Evolutionary conservation across 2,329 filamentous ascomycete genomes (phyloP), one percentile per base, ranked within the genome.

Genomic region (Madurella mycetomatis): DNA sequence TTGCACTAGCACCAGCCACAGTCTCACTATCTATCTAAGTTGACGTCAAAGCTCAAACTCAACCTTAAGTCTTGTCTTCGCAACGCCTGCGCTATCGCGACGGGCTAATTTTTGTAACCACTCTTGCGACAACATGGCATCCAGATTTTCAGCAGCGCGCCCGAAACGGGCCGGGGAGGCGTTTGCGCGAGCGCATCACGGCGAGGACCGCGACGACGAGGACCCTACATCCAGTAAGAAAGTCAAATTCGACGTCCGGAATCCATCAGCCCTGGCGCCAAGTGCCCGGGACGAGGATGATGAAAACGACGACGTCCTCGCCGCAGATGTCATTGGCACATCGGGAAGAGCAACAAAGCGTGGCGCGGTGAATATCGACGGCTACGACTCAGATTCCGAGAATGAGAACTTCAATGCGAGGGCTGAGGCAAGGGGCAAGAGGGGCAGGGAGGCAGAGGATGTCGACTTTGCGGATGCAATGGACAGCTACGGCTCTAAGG

Each of bases 301-400:
- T 5, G 67, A 63, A 7, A 57, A 73, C 18, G 78, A 91, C 63
- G 83, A 84, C 0, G 81, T 92, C 30, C 81, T 99, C 9, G 90
- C 95, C 48, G 90, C 92, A 18, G 94, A 97, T 67, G 92, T 96
- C 40, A 96, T 97, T 60, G 91, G 92, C 15, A 88, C 86, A 1
- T 79, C 83, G 16, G 83, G 83, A 1, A 83, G 85, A 32, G 81
- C 84, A 41, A 89, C 90, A 0, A 96, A 96, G 70, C 89, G 94
- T 59, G 92, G 92, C 62, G 94, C 92, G 0, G 89, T 99, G 52
- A 96, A 97, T 66, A 84, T 99, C 41, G 94, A 97, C 66, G 94
- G 94, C 48, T 99, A 97, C 73, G 92, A 97, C 63, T 94, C 88
- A 9, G 94, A 99, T 71, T 95, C 92, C 2, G 83, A 87, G 49